Evolutionary conservation across 805 yeast genomes (phyloP).

Genomic region (Henningerozyma blattae): DNA sequence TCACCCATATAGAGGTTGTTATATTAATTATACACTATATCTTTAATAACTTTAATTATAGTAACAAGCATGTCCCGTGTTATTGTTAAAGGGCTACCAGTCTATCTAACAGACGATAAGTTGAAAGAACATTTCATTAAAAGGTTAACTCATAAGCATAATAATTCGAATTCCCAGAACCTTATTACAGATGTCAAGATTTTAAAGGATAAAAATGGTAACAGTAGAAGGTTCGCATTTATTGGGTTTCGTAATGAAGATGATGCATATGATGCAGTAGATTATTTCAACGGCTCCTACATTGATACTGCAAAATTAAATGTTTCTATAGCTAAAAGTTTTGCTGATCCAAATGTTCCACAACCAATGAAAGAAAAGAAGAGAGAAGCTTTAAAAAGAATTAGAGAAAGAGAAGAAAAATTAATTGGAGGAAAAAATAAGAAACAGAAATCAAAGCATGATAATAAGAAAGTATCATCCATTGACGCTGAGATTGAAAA

Average conservation of each 20-base stretch:
- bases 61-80: constrained; percentile 58
- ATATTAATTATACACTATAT: not conserved
- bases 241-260: constrained; percentile 65
- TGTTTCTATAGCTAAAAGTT: constrained; percentile 74
- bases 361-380: constrained; percentile 44
- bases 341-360: constrained; percentile 75
- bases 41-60: not conserved
- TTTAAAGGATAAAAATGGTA: constrained; percentile 70
- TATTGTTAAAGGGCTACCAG: constrained; percentile 83
- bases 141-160: constrained; percentile 17
- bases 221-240: constrained; percentile 87
- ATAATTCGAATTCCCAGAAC: constrained; percentile 28
- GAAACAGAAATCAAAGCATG: constrained; percentile 27
- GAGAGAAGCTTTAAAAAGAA: constrained; percentile 36
- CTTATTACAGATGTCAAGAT: constrained; percentile 81
- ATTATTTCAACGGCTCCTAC: constrained; percentile 63
- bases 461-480: constrained; percentile 17
- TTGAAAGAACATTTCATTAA: constrained; percentile 50
- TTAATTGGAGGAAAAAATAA: constrained; percentile 31
- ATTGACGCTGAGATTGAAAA: constrained; percentile 51
- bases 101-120: constrained; percentile 62
- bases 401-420: constrained; percentile 37
- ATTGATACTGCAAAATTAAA: constrained; percentile 72
- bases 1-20: not conserved
- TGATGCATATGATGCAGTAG: constrained; percentile 72